Percentiles rank a stretch among this genome's conserved stretches.
phyloP scores from a whole-genome alignment of 208 protist species.

The Trypanosoma rangeli region DNA sequence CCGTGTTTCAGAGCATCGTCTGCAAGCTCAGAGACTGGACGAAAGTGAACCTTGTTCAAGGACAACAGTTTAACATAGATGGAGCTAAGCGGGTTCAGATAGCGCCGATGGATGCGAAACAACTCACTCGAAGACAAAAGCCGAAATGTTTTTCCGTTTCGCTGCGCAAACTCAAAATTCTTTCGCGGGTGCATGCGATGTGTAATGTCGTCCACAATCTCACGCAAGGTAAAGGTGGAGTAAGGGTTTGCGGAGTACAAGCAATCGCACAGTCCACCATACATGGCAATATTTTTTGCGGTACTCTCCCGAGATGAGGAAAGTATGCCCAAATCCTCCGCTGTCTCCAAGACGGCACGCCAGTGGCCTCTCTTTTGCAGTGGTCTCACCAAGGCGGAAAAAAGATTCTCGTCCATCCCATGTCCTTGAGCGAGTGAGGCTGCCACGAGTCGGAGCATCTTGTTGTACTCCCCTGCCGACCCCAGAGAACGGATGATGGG shows the following conservation, averaged over 20 bases:
- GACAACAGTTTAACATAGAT: conserved; percentile 48
- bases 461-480: conserved; percentile 29
- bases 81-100: conserved; percentile 46
- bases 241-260: conserved; percentile 72
- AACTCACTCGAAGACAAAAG: conserved; percentile 49
- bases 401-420: conserved; percentile 38
- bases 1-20: conserved; percentile 35
- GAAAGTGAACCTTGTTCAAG: conserved; percentile 52
- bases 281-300: conserved; percentile 31
- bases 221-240: conserved; percentile 40
- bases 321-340: conserved; percentile 52
- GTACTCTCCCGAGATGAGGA: conserved; percentile 38
- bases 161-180: not conserved
- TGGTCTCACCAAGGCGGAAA: conserved; percentile 52
- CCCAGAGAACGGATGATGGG: conserved; percentile 68
- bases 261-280: conserved; percentile 53
- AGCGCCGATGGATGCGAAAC: conserved; percentile 38
- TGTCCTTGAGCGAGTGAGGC: conserved; percentile 57
- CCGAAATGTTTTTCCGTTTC: conserved; percentile 46
- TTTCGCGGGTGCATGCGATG: conserved; percentile 52
- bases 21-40: conserved; percentile 38
- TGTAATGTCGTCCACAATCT: conserved; percentile 58
- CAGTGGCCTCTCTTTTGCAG: conserved; percentile 57
- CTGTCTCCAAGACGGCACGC: conserved; percentile 47
- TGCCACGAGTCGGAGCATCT: conserved; percentile 48